Percentiles rank a stretch among this genome's conserved stretches.
Conservation (phyloP, 805 yeast genomes). For the Priceomyces fermenticarens region DNA sequence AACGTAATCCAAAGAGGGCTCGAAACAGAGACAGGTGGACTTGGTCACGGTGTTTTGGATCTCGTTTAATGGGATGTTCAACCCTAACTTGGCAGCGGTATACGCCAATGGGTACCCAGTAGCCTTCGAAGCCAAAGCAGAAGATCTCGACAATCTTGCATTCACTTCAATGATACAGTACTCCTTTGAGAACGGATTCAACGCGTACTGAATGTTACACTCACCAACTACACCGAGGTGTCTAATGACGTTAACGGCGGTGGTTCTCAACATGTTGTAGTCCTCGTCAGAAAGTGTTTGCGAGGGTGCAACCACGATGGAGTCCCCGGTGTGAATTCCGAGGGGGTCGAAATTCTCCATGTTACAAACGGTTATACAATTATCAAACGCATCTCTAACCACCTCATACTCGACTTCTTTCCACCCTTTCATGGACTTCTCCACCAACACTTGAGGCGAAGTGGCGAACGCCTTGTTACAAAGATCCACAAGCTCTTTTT, state of each 20-base stretch:
- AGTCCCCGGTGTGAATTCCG: conserved; percentile 98
- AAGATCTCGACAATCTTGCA: conserved; percentile 95
- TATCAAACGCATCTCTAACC: conserved; percentile 94
- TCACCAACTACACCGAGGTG: conserved; percentile 99
- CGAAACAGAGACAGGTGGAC: conserved; percentile 93
- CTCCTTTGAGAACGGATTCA: conserved; percentile 89
- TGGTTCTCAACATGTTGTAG: conserved; percentile 95
- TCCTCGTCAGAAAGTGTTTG: conserved; percentile 96
- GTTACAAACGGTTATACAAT: conserved; percentile 98
- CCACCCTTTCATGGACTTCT: conserved; percentile 98
- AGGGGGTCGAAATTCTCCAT: conserved; percentile 99
- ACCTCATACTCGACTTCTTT: conserved; percentile 98
- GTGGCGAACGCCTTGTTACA: conserved; percentile 92
- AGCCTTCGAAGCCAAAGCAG: conserved; percentile 98
- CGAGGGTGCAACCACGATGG: conserved; percentile 98
- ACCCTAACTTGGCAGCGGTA: conserved; percentile 95
- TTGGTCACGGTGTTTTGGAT: conserved; percentile 91
- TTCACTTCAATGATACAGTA: conserved; percentile 97
- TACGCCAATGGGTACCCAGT: conserved; percentile 98
- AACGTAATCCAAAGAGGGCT: conserved; percentile 94
- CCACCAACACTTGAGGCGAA: conserved; percentile 94
- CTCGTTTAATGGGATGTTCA: conserved; percentile 88
- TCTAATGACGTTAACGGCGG: conserved; percentile 95
- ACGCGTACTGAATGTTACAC: conserved; percentile 96
- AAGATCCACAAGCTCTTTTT: conserved; percentile 73